Percentiles rank a stretch among this genome's conserved stretches.
These are phyloP conservation scores for Malania oleifera DNA, from an alignment of 164 flowering plant genomes.

Conservation along the genomic window DNA sequence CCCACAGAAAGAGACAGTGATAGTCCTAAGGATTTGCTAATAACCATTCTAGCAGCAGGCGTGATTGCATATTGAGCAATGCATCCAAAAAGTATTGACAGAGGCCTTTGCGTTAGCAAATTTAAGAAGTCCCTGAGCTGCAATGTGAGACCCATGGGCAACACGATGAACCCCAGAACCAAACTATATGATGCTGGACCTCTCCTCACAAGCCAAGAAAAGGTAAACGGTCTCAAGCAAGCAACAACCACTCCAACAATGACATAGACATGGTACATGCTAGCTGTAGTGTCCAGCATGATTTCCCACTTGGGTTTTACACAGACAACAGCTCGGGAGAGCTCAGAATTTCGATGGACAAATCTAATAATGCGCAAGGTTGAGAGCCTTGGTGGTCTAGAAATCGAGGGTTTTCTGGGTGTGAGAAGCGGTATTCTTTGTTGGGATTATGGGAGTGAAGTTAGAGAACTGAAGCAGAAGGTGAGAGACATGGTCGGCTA, in stretches of 20 bases:
- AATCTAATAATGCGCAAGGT: slow-evolving; percentile 10
- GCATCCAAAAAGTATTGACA: slow-evolving; percentile 72
- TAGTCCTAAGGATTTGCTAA: slow-evolving; percentile 66
- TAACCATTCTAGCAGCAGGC: slow-evolving; percentile 54
- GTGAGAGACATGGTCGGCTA: slow-evolving; percentile 20
- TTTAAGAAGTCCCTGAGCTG: slow-evolving; percentile 52
- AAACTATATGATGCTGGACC: slow-evolving; percentile 64
- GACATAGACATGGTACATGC: slow-evolving; percentile 74
- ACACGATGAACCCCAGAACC: slow-evolving; percentile 68
- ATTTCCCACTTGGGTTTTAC: slow-evolving; percentile 48
- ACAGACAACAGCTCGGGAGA: slow-evolving; percentile 5
- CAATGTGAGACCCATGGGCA: slow-evolving; percentile 78
- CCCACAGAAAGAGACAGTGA: slow-evolving; percentile 76
- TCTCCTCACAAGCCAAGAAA: slow-evolving; percentile 63
- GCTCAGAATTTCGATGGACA: slow-evolving; percentile 17
- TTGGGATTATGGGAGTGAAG: slow-evolving; percentile 15
- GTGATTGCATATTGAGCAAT: slow-evolving; percentile 81
- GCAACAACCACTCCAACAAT: slow-evolving; percentile 65
- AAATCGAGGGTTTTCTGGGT: slow-evolving; percentile 11
- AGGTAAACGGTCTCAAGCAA: slow-evolving; percentile 61
- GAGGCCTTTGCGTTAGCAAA: slow-evolving; percentile 53
- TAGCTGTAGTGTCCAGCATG: slow-evolving; percentile 45
- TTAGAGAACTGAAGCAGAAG: neutral
- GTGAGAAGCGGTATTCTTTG: slow-evolving; percentile 8
- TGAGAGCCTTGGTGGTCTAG: slow-evolving; percentile 6